These are phyloP conservation scores for Cercospora sesami DNA, from an alignment of 2,329 filamentous ascomycete species.

Conservation along the genomic window DNA sequence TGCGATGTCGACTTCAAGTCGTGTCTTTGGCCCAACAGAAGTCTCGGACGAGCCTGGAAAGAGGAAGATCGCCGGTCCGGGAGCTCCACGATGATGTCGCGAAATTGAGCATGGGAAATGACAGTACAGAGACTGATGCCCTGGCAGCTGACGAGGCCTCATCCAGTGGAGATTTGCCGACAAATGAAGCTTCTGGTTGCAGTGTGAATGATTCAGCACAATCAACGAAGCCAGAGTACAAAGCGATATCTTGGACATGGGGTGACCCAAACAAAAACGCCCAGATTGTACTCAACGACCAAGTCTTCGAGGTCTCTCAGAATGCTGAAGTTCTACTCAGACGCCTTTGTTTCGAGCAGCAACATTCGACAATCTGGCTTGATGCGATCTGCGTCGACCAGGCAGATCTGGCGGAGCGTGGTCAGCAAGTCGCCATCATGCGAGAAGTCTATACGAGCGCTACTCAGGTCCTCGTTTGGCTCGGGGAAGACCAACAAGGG, in stretches of 20 bases:
- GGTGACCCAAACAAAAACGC: not conserved
- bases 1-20: not conserved
- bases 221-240: not conserved
- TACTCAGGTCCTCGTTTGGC: slow-evolving; percentile 16
- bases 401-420: slow-evolving; percentile 9
- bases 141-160: too few species aligned
- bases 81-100: too few species aligned
- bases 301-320: not conserved
- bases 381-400: slow-evolving; percentile 26
- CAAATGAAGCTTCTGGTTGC: too few species aligned
- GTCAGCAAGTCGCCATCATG: slow-evolving; percentile 22
- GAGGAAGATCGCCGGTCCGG: not conserved
- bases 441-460: slow-evolving; percentile 14
- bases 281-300: slow-evolving; percentile 6
- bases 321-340: slow-evolving; percentile 8
- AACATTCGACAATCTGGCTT: slow-evolving; percentile 16
- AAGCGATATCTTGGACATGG: slow-evolving; percentile 22
- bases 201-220: not conserved
- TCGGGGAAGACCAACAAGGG: slow-evolving; percentile 7
- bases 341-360: slow-evolving; percentile 8
- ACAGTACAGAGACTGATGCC: too few species aligned
- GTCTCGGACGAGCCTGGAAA: not conserved
- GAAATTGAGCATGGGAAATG: too few species aligned
- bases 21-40: not conserved
- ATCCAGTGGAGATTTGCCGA: too few species aligned